These are phyloP conservation scores for Eutrema japonicum DNA, from an alignment of 345 rosid species.

Conservation along the genomic window DNA sequence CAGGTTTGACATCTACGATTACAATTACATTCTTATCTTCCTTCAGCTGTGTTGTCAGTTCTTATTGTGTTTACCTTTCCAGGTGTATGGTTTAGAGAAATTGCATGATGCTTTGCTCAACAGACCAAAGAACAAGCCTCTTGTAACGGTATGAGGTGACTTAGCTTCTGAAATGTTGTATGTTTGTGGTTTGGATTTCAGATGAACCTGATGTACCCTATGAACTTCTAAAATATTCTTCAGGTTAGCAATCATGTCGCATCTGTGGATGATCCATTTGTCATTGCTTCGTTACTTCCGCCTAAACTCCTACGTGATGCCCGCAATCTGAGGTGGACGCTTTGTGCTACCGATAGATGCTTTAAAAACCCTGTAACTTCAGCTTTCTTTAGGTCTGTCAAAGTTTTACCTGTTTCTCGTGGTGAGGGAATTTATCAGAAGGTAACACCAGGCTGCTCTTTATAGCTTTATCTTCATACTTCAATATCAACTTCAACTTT, in stretches of 20 bases:
- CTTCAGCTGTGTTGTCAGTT: not conserved
- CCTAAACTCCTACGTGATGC: conserved; percentile 79
- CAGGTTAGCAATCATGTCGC: conserved; percentile 99
- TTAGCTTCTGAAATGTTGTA: conserved; percentile 5
- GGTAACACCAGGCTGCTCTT: conserved; percentile 49
- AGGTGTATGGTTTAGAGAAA: conserved; percentile 96
- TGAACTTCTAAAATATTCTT: not conserved
- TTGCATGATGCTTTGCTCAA: conserved; percentile 82
- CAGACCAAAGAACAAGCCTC: conserved; percentile 77
- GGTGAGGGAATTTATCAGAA: conserved; percentile 97
- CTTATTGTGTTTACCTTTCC: conserved; percentile 1
- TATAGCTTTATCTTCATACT: not conserved
- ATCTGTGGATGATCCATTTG: conserved; percentile 89
- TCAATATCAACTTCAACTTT: no score
- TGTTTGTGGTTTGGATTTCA: conserved; percentile 23
- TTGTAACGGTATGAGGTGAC: conserved; percentile 69
- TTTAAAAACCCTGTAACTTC: conserved; percentile 86
- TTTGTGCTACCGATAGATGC: conserved; percentile 94
- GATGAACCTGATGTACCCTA: not conserved
- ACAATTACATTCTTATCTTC: not conserved
- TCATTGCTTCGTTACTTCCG: conserved; percentile 91
- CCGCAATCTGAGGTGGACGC: conserved; percentile 90
- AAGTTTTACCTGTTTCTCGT: conserved; percentile 89
- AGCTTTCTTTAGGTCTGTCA: conserved; percentile 85
- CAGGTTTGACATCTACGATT: conserved; percentile 55